Percentiles rank a stretch among this genome's conserved stretches.
These are phyloP conservation scores for Ogataea philodendri DNA, from an alignment of 805 yeast genomes.

Conservation along the genomic window DNA sequence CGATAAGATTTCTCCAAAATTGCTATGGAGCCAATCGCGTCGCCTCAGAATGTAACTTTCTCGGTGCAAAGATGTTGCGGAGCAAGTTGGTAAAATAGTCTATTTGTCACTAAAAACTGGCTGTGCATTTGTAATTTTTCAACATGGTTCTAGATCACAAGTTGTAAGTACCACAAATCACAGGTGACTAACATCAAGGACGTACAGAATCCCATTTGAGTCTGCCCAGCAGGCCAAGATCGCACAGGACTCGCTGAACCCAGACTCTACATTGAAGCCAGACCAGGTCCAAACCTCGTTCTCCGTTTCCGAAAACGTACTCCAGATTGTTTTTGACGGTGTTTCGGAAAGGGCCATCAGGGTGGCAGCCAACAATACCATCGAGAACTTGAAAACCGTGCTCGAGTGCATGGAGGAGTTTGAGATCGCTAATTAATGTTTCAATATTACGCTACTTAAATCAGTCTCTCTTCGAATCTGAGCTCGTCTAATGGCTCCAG, in stretches of 20 bases:
- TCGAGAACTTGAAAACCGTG: conserved; percentile 74
- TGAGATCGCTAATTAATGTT: conserved; percentile 36
- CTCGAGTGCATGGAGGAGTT: conserved; percentile 80
- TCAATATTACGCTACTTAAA: conserved; percentile 18
- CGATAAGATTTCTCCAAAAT: too few species aligned
- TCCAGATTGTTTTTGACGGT: conserved; percentile 54
- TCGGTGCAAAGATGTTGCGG: too few species aligned
- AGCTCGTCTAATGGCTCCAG: conserved; percentile 87
- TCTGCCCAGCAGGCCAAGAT: conserved; percentile 56
- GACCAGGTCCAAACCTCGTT: conserved; percentile 57
- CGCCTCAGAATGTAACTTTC: conserved; percentile 6
- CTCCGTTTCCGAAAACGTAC: conserved; percentile 31
- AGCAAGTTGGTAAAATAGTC: too few species aligned
- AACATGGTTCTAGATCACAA: conserved; percentile 1
- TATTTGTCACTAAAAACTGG: conserved; percentile 3
- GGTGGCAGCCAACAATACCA: conserved; percentile 77
- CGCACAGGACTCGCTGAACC: conserved; percentile 58
- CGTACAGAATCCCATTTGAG: conserved; percentile 58
- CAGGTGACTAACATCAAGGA: conserved; percentile 2
- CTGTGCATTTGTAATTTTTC: conserved; percentile 7
- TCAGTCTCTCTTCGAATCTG: conserved; percentile 88
- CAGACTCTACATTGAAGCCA: conserved; percentile 80
- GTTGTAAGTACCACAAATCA: conserved; percentile 4
- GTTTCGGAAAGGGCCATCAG: conserved; percentile 72
- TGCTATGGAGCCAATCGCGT: conserved; percentile 8